Base-by-base conservation (phyloP, 192 early-diverging fungal genomes). In the Podila epicladia region DNA sequence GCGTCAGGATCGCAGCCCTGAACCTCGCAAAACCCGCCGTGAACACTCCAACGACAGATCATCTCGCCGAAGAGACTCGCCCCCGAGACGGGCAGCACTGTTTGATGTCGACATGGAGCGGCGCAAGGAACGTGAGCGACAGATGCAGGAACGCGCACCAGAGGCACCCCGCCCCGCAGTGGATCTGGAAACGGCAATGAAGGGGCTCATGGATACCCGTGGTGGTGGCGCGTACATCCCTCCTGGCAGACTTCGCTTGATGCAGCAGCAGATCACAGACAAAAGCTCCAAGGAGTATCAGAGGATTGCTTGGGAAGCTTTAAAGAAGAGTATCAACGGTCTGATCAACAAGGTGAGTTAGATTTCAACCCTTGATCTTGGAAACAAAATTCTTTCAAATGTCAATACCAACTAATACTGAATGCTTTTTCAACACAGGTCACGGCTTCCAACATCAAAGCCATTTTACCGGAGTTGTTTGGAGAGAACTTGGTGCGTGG, bases 301-400 rank as follows among this genome's bases (percentile, higher is more conserved):
- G 82, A 93, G 97, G 9, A 92, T 96, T 82, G 92, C 91, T 29
- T 99, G 97, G 97, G 97, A 99, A 70, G 89, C 91, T 9, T 86
- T 98, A 8, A 98, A 97, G 75, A 99, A 98, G 82, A 92, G 89
- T 65, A 93, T 99, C 67, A 99, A 98, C 74, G 97, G 95, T 70
- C 88, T 94, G 2, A 95, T 99, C 74, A 99, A 99, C 89, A 97
- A 97, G 85, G 84, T 85, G 74, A 20, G 49, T 62, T 37, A 6
- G 2, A 48, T 9, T 4, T 13, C 19, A 11, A 2, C 11, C 8
- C 6, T 19, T 63, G 20, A 22, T 24, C 17, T 31, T 32, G 5
- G 5, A 9, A n/a, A 17, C 55, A 22, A 17, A 33, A 19, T 24
- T 12, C 24, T 35, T 53, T 20, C 51, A 53, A 33, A 33, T 28